A percentile compares a stretch with the other conserved stretches of the same genome.
These are phyloP conservation scores for Phialophora chinensis DNA, from an alignment of 2,329 filamentous ascomycete genomes.

Conservation along the genomic window DNA sequence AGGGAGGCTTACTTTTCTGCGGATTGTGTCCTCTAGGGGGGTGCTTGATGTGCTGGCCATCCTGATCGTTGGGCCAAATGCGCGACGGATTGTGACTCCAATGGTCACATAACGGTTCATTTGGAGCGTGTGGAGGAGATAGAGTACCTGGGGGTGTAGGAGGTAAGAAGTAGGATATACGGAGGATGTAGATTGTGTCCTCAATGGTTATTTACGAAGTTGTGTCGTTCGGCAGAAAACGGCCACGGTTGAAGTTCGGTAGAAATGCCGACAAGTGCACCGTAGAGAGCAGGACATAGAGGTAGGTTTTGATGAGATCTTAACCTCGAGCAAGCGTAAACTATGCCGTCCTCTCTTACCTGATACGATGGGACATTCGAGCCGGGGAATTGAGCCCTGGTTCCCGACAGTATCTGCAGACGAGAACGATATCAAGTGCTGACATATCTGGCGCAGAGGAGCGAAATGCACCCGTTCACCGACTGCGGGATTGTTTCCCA, in stretches of 20 bases:
- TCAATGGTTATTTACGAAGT: background rate
- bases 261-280: background rate
- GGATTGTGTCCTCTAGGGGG: constrained; percentile 12
- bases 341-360: background rate
- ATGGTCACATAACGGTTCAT: constrained; percentile 19
- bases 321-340: background rate
- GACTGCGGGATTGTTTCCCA: background rate
- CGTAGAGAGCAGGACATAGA: background rate
- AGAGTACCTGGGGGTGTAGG: background rate
- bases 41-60: constrained; percentile 27
- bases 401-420: background rate
- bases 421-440: background rate
- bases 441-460: background rate
- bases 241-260: background rate
- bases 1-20: constrained; percentile 24
- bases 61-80: constrained; percentile 10
- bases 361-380: background rate
- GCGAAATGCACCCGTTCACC: background rate
- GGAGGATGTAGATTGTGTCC: background rate
- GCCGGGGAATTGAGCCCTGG: background rate
- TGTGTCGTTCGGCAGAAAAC: background rate
- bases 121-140: background rate
- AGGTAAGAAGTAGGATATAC: background rate
- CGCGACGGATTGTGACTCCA: constrained; percentile 13
- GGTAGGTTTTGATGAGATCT: background rate